Percentiles rank a stretch among this genome's conserved stretches.
Evolutionary conservation across 768 basidiomycete species (phyloP).

Genomic region (Termitomyces sp.): DNA sequence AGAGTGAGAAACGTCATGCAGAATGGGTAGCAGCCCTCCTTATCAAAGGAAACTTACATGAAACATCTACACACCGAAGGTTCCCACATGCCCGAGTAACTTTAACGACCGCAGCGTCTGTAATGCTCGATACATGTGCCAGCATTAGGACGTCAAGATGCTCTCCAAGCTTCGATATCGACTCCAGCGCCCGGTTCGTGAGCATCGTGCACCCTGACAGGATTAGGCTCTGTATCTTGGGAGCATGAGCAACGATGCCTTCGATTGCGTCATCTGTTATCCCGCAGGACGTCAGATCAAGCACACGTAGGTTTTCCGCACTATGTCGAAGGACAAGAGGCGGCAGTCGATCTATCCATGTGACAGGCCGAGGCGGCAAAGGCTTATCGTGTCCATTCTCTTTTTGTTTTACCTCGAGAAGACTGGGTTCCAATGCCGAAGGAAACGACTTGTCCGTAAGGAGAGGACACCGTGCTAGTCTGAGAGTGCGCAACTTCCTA

Average conservation of each 20-base stretch:
- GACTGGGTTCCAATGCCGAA: conserved; percentile 32
- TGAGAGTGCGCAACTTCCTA: conserved; percentile 71
- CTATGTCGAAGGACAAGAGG: conserved; percentile 60
- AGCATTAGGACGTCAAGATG: conserved; percentile 78
- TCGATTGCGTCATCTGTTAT: conserved; percentile 77
- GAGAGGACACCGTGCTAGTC: conserved; percentile 72
- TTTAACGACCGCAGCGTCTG: conserved; percentile 68
- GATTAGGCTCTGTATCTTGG: conserved; percentile 70
- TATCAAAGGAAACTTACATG: conserved; percentile 56
- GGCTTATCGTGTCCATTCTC: conserved; percentile 41
- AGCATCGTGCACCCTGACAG: conserved; percentile 75
- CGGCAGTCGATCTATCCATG: conserved; percentile 60
- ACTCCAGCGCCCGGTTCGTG: conserved; percentile 68
- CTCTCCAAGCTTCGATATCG: conserved; percentile 68
- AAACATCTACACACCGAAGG: conserved; percentile 80
- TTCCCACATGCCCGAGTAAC: conserved; percentile 69
- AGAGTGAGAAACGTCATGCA: conserved; percentile 6
- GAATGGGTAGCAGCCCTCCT: conserved; percentile 6
- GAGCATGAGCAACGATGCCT: conserved; percentile 73
- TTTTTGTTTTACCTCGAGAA: conserved; percentile 11
- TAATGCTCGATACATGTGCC: conserved; percentile 77
- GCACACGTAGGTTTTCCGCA: conserved; percentile 70
- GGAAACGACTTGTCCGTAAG: conserved; percentile 84
- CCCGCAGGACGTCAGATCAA: conserved; percentile 76
- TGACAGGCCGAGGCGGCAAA: conserved; percentile 51